These are phyloP conservation scores for Cocos nucifera DNA, from an alignment of 176 grass and related monocot species.

Conservation along the genomic window DNA sequence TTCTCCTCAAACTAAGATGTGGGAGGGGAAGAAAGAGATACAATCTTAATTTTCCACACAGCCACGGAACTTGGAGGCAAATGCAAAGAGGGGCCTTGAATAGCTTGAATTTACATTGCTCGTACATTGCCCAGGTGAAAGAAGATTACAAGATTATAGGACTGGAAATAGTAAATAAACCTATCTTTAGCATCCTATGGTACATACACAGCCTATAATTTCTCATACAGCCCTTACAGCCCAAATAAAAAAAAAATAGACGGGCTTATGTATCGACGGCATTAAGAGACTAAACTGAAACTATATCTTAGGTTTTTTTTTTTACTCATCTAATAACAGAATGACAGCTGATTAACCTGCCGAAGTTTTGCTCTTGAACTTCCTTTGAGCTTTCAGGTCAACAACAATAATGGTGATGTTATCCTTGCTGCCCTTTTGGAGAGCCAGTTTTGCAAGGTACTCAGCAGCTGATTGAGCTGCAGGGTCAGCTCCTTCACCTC, in stretches of 20 bases:
- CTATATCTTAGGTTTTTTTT: background rate
- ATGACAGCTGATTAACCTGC: background rate
- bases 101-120: too few species aligned
- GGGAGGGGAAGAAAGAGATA: too few species aligned
- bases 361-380: constrained; percentile 7
- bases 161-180: background rate
- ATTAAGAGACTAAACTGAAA: background rate
- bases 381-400: constrained; percentile 10
- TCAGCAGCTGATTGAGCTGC: constrained; percentile 17
- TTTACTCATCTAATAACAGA: background rate
- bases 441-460: constrained; percentile 6
- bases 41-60: too few species aligned
- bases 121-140: too few species aligned
- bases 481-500: constrained; percentile 9
- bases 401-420: constrained; percentile 15
- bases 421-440: constrained; percentile 19
- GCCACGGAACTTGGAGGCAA: too few species aligned
- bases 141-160: too few species aligned
- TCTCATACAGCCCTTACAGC: background rate
- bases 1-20: too few species aligned
- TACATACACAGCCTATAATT: constrained; percentile 9
- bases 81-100: too few species aligned
- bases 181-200: background rate
- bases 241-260: background rate
- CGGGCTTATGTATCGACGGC: constrained; percentile 1